Base-by-base conservation (phyloP, 1,139 yeast genomes). In the Pichia sp. region DNA sequence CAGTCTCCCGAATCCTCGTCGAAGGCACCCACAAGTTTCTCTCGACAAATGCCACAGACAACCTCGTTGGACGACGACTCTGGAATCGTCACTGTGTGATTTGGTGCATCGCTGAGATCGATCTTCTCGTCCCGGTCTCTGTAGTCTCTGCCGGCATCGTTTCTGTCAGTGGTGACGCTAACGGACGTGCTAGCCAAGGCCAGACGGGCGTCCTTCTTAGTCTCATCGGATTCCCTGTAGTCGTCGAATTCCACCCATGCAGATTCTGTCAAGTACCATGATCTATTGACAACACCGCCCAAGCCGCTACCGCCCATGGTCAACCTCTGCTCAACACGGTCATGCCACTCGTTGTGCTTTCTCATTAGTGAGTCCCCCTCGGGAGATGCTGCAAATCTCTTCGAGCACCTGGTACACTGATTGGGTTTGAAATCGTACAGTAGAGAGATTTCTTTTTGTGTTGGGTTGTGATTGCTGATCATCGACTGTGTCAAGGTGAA, bases 321-420 rank as follows among this genome's bases (percentile, higher is more conserved):
- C 51, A 87, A 74, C 64, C 88, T 85, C 66, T 87, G 88, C 69
- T 90, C 92, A 54, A 90, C 87, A 65, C 98, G 81, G 74, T 90
- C 90, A 74, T 93, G 99, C 98, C 98, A 93, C 71, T 93, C 99
- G 63, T 90, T 74, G 70, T 93, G 99, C 8, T 76, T 75, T 58
- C 86, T 77, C 56, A 79, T 77, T 48, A 68, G 70, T 26, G 70
- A 72, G 16, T 77, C 75, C 2, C 95, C 96, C 52, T 77, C 80
- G 1, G 72, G 74, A 47, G 85, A 81, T 52, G 80, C 79, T 7
- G 82, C 76, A 67, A 92, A 95, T 59, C 99, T 75, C 67, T 88
- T 89, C 36, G 97, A 96, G 72, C 99, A 95, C 19, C 86, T 83
- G 16, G 88, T 81, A 73, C 99, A 95, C 69, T 90, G 93, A 58